Evolutionary conservation across 2,329 filamentous ascomycete genomes (phyloP), one percentile per base, ranked within the genome.

Genomic region (Tolypocladium tropicale): DNA sequence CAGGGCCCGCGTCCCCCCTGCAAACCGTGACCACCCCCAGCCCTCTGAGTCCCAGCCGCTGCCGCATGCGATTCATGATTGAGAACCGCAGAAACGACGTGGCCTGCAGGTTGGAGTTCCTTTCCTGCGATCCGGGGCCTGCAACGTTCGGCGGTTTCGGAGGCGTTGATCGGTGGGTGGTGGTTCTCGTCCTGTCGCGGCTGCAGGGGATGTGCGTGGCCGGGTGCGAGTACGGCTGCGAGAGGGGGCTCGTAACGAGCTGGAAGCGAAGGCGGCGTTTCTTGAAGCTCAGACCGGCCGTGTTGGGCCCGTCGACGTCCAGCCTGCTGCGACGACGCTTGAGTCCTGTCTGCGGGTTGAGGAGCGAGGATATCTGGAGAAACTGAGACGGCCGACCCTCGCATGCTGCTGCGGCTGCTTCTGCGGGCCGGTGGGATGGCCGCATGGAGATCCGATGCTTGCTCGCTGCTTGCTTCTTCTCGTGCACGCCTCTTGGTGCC

Each of bases 221-320:
- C 0, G 86, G 86, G 32, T 81, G 75, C 0, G 85, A 88, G 68
- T 83, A 90, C 1, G 86, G 85, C 52, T 77, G 79, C 11, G 85
- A 89, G 0, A 90, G 80, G 9, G 85, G 79, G 23, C 85, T 89
- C 1, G 87, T 90, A 64, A 89, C 81, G 48, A 89, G 76, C 23
- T 79, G 70, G 2, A 82, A 72, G 1, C 84, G 78, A 4, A 89
- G 71, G 4, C 86, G 78, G 28, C 86, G 81, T 69, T 89, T 90
- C 75, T 90, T 90, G 65, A 72, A 76, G 65, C 74, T 66, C 56
- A 82, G 60, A n/a, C 60, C 63, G 32, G 74, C 74, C 0, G 78
- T 81, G 61, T 76, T 74, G 53, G 75, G 79, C 55, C 77, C 82
- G 58, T 86, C 83, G 48, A 86, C 79, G 60, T 88, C 84, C 37